A percentile compares a stretch with the other conserved stretches of the same genome.
phyloP scores from a whole-genome alignment of 306 rosid species.

The Luffa acutangula region DNA sequence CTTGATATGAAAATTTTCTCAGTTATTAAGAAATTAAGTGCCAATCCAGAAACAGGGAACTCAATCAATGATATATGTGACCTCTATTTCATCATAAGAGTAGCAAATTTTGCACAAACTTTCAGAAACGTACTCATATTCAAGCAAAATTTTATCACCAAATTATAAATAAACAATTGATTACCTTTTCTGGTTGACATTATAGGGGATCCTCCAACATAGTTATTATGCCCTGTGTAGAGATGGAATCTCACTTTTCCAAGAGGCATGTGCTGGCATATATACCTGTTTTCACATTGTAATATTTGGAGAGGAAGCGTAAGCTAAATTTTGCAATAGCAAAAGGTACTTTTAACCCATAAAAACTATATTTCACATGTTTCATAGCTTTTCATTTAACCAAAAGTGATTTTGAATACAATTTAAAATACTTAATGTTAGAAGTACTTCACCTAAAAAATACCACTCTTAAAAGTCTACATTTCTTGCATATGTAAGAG shows the following conservation, averaged over 20 bases:
- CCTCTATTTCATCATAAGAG: not conserved
- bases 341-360: not conserved
- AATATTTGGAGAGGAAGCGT: not conserved
- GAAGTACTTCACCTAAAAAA: not conserved
- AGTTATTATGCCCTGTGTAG: conserved; percentile 29
- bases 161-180: not conserved
- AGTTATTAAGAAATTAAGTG: not conserved
- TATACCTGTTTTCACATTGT: conserved; percentile 38
- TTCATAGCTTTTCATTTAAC: not conserved
- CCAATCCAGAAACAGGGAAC: not conserved
- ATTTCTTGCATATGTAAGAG: not conserved
- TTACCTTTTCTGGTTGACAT: conserved; percentile 46
- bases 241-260: conserved; percentile 31
- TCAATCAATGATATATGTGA: not conserved
- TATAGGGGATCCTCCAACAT: conserved; percentile 41
- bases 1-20: not conserved
- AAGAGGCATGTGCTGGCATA: conserved; percentile 28
- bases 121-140: not conserved
- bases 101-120: not conserved
- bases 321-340: not conserved
- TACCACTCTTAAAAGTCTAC: not conserved
- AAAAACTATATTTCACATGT: not conserved
- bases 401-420: not conserved
- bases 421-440: not conserved
- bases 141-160: not conserved